Evolutionary conservation across 83 land plant species (phyloP).

Genomic region (Larix sibirica): DNA sequence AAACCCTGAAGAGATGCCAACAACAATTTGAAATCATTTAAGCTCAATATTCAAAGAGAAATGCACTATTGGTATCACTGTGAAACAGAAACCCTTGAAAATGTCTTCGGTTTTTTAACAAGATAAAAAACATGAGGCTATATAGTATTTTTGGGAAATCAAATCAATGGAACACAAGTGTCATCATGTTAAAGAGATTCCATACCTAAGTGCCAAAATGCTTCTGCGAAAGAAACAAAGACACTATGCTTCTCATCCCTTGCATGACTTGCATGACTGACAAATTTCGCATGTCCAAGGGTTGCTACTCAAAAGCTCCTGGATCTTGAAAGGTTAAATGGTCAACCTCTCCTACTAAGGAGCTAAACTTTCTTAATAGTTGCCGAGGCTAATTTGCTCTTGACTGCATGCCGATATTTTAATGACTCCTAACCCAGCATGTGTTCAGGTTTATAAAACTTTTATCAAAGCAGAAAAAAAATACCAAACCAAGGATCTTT

Average conservation of each 20-base stretch:
- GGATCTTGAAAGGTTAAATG: neutral
- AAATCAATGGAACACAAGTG: too few relatives aligned
- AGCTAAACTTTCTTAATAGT: neutral
- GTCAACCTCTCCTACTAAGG: neutral
- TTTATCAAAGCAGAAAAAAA: neutral
- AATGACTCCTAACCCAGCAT: neutral
- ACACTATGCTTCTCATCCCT: too few relatives aligned
- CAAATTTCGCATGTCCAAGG: neutral
- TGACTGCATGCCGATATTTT: neutral
- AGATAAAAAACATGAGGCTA: too few relatives aligned
- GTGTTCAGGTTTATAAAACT: neutral
- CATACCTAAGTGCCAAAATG: neutral
- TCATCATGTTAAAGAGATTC: neutral
- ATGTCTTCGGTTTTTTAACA: too few relatives aligned
- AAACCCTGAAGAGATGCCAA: too few relatives aligned
- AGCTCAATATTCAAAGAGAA: too few relatives aligned
- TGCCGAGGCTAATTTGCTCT: neutral
- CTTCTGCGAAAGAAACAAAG: neutral
- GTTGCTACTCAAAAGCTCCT: neutral
- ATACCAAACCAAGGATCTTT: neutral
- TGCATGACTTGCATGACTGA: constrained; percentile 3
- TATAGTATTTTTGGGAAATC: too few relatives aligned
- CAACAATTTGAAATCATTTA: too few relatives aligned
- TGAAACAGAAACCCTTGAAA: too few relatives aligned
- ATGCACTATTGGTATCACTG: too few relatives aligned